Base-by-base conservation (phyloP, 768 basidiomycete species). In the Obba rivulosa region DNA sequence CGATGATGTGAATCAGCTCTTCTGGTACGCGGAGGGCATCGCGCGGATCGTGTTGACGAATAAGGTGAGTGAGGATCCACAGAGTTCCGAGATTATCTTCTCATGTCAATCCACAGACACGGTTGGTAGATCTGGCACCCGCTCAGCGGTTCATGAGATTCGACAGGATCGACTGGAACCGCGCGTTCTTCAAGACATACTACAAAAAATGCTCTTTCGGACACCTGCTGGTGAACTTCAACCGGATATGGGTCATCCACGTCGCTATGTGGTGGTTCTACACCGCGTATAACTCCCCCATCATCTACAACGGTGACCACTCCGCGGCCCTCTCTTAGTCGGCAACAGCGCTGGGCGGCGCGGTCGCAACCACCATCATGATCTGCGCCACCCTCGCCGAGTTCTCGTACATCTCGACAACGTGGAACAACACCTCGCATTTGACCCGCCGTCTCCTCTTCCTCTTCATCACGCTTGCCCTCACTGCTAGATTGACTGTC, bases 21-120 rank as follows among this genome's bases (percentile, higher is more conserved):
- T 99, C 69, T 98, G 95, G 96, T 99, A 98, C 66, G 96, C 95
- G 2, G 96, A 99, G 56, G 96, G 96, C 25, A 93, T 99, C 59
- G 88, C 92, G 9, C 75, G 91, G 25, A 98, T 99, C 59, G 79
- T 83, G 2, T 76, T 97, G 36, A 78, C 71, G 16, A 92, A 97
- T 75, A 95, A 92, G 79, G 92, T 91, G 56, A 14, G 64, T 51
- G 17, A 24, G 40, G 14, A 18, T 24, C 14, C 10, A 53, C n/a
- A 16, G 48, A 45, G 20, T 8, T 11, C 22, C 10, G n/a, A 42
- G 11, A 4, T 10, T 34, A 17, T 28, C 7, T 14, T 40, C 41
- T 36, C 49, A 17, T 45, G n/a, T 22, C 13, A 43, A 31, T n/a
- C 17, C 10, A 18, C 53, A 95, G 92, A 88, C 85, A 22, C 83